These are phyloP conservation scores for Ophiostoma piceae DNA, from an alignment of 2,329 filamentous ascomycete genomes.

Conservation along the genomic window DNA sequence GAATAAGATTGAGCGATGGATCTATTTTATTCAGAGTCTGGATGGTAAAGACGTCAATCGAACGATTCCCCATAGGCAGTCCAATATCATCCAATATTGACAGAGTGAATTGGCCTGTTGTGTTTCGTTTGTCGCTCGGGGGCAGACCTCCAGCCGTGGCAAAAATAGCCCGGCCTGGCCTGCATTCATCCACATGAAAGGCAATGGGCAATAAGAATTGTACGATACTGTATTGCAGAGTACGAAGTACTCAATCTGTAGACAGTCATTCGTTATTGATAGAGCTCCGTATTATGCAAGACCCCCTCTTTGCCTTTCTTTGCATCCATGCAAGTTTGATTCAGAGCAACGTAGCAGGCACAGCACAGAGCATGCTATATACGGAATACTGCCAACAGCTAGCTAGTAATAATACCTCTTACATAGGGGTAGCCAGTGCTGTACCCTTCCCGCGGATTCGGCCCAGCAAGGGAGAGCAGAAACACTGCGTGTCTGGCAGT, in stretches of 20 bases:
- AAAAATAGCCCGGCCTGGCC: constrained; percentile 2
- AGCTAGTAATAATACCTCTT: no score
- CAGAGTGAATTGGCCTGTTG: not conserved
- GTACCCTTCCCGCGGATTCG: not conserved
- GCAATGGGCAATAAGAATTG: not conserved
- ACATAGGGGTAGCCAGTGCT: not conserved
- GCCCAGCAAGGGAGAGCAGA: not conserved
- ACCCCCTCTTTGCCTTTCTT: not conserved
- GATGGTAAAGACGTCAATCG: not conserved
- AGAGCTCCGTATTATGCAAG: not conserved
- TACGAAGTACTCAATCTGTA: no score
- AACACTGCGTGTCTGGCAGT: not conserved
- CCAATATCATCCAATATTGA: not conserved
- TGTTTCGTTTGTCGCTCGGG: not conserved
- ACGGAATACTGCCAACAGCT: not conserved
- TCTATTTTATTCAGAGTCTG: no score
- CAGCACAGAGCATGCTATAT: not conserved
- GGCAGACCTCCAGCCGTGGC: constrained; percentile 2
- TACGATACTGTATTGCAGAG: not conserved
- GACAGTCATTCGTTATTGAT: not conserved
- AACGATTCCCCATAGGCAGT: not conserved
- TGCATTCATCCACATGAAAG: not conserved
- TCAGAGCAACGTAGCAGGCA: not conserved
- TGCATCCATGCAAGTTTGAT: not conserved
- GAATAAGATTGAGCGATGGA: no score